These are phyloP conservation scores for Clavulina sp. DNA, from an alignment of 768 basidiomycete species.

Conservation along the genomic window DNA sequence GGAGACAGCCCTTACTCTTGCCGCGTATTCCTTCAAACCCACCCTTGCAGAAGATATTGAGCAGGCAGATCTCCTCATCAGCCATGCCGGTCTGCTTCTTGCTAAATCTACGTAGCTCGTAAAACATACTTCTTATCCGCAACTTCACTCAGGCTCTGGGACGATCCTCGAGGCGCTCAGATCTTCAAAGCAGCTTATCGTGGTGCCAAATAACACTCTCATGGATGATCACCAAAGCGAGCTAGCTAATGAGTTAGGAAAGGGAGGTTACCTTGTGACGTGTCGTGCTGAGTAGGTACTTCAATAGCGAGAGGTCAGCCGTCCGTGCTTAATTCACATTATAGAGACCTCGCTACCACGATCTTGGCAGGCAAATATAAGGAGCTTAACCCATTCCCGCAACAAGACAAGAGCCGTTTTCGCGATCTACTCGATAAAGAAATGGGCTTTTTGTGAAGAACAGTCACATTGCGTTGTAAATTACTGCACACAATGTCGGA, in stretches of 20 bases:
- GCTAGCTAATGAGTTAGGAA: slow-evolving; percentile 50
- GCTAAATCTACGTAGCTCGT: background rate
- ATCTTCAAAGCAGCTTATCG: slow-evolving; percentile 56
- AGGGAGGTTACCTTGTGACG: slow-evolving; percentile 37
- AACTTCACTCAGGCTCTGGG: slow-evolving; percentile 89
- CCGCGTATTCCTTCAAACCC: slow-evolving; percentile 58
- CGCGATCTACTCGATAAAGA: slow-evolving; percentile 46
- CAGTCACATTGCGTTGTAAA: too few species aligned
- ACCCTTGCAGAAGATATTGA: slow-evolving; percentile 48
- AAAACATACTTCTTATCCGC: background rate
- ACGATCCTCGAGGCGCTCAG: slow-evolving; percentile 83
- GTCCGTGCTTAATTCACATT: background rate
- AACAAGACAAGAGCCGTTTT: slow-evolving; percentile 51
- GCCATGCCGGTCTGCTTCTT: slow-evolving; percentile 66
- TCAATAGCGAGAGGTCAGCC: slow-evolving; percentile 20
- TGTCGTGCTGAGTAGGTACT: slow-evolving; percentile 41
- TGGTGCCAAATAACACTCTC: slow-evolving; percentile 75
- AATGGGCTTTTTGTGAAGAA: slow-evolving; percentile 45
- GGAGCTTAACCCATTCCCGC: slow-evolving; percentile 40
- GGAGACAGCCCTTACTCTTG: slow-evolving; percentile 33
- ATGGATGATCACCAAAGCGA: slow-evolving; percentile 91
- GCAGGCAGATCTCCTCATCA: slow-evolving; percentile 62
- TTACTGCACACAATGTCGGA: background rate
- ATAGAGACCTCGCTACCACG: slow-evolving; percentile 27
- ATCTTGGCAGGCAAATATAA: slow-evolving; percentile 33